Evolutionary conservation across 768 basidiomycete species (phyloP), one percentile per base, ranked within the genome.

Genomic region (Phylloporus rhodoxanthus): DNA sequence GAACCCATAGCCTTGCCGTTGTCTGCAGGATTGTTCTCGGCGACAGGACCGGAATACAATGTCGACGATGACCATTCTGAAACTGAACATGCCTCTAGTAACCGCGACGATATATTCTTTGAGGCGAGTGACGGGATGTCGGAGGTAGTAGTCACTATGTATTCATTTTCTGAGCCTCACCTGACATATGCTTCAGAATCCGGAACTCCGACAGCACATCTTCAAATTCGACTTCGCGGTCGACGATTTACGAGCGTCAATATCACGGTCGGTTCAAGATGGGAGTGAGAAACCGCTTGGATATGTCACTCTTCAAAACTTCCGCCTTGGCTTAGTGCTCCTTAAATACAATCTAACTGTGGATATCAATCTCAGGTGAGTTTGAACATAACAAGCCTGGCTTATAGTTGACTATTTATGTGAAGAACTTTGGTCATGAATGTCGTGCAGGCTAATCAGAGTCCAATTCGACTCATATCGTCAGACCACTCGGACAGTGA

Each of bases 191-290:
- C 26, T 30, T 20, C 37, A 70, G 68, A 59, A 58, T 44, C 63
- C 65, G 21, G 72, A 74, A 47, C 53, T 75, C 26, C 70, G 70
- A 43, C 81, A 82, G 57, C 79, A 78, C 51, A 75, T 81, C 1
- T 90, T 98, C 54, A 87, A 96, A 65, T 71, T 98, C 52, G 75
- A 85, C 48, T 98, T 99, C 71, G 74, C 82, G 28, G 96, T 98
- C 32, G 87, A 91, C 45, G 79, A 80, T 43, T 74, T 99, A 11
- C 76, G 87, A 42, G 90, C 85, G 0, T 80, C 85, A 2, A 71
- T 99, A 33, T 91, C 80, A 57, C 91, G 86, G 57, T 82, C 85
- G 3, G 72, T 70, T 26, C 51, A 70, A 5, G 76, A 85, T 34
- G 81, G 77, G 13, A 62, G 70, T 6, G 96, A 99, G 57, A 82